Conservation (phyloP, 371 early-diverging fungal genomes). For the Apophysomyces variabilis region DNA sequence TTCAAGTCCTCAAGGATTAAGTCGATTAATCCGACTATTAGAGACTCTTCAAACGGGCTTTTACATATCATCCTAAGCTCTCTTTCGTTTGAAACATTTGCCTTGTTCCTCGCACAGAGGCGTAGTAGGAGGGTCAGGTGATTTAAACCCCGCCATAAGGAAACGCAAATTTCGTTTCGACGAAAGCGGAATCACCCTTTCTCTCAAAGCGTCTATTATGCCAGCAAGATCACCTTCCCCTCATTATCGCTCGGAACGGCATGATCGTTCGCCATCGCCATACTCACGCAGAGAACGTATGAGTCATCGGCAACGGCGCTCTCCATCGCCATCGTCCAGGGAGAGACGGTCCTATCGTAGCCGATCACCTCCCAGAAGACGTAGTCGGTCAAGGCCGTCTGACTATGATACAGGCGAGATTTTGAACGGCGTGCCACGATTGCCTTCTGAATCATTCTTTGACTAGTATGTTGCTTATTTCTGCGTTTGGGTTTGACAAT, state of each 20-base stretch:
- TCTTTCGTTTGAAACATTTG: too few relatives aligned
- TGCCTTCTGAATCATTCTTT: slow-evolving; percentile 26
- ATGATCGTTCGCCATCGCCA: slow-evolving; percentile 9
- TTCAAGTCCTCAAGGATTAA: too few relatives aligned
- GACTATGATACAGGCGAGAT: slow-evolving; percentile 18
- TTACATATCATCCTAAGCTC: too few relatives aligned
- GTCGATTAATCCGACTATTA: too few relatives aligned
- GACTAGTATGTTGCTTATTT: slow-evolving; percentile 26
- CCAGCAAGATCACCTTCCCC: slow-evolving; percentile 18
- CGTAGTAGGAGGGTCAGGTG: too few relatives aligned
- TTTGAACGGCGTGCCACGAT: slow-evolving; percentile 21
- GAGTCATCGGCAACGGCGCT: slow-evolving; percentile 3
- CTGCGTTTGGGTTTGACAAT: not conserved
- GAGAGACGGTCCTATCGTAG: not conserved
- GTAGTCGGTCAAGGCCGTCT: slow-evolving; percentile 14
- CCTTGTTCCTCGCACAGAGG: too few relatives aligned
- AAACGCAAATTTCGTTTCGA: too few relatives aligned
- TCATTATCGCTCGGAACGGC: not conserved
- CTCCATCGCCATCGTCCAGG: slow-evolving; percentile 13
- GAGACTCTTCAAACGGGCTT: too few relatives aligned
- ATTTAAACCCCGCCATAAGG: too few relatives aligned
- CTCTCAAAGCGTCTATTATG: not conserved
- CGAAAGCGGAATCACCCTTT: too few relatives aligned
- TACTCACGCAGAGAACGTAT: slow-evolving; percentile 11
- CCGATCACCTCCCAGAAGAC: slow-evolving; percentile 2